A percentile compares a stretch with the other conserved stretches of the same genome.
Conservation (phyloP, 2,329 filamentous ascomycete genomes). For the Teratosphaeria epicoccoides region DNA sequence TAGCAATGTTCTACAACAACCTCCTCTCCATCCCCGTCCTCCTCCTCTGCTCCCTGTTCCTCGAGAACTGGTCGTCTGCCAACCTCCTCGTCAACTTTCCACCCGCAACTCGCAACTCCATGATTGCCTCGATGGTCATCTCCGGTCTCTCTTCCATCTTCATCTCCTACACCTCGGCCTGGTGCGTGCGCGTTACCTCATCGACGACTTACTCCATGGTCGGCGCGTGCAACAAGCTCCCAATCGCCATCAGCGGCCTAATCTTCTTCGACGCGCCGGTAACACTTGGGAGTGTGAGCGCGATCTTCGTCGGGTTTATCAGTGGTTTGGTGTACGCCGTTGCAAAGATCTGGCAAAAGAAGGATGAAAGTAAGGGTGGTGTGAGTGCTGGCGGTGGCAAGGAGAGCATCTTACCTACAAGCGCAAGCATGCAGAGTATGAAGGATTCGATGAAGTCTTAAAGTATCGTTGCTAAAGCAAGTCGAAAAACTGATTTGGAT, state of each 20-base stretch:
- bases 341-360: slow-evolving; percentile 70
- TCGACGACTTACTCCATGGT: slow-evolving; percentile 99
- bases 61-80: slow-evolving; percentile 82
- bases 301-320: slow-evolving; percentile 83
- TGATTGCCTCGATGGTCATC: slow-evolving; percentile 83
- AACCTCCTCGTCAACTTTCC: slow-evolving; percentile 90
- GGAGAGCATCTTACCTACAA: slow-evolving; percentile 52
- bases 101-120: slow-evolving; percentile 61
- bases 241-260: slow-evolving; percentile 82
- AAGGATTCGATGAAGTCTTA: slow-evolving; percentile 69
- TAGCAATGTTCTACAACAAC: slow-evolving; percentile 99
- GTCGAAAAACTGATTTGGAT: background rate
- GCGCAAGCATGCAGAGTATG: slow-evolving; percentile 84
- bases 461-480: slow-evolving; percentile 1
- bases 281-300: slow-evolving; percentile 81
- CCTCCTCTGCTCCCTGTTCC: slow-evolving; percentile 64
- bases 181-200: slow-evolving; percentile 95
- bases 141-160: slow-evolving; percentile 89
- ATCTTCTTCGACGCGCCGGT: slow-evolving; percentile 93
- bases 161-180: slow-evolving; percentile 98
- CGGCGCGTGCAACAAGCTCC: slow-evolving; percentile 93
- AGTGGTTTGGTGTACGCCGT: slow-evolving; percentile 85
- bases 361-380: slow-evolving; percentile 44
- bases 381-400: slow-evolving; percentile 41
- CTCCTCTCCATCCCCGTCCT: slow-evolving; percentile 90